A percentile compares a stretch with the other conserved stretches of the same genome.
phyloP scores from a whole-genome alignment of 1,139 yeast genomes.

The Zygoascus sp. region DNA sequence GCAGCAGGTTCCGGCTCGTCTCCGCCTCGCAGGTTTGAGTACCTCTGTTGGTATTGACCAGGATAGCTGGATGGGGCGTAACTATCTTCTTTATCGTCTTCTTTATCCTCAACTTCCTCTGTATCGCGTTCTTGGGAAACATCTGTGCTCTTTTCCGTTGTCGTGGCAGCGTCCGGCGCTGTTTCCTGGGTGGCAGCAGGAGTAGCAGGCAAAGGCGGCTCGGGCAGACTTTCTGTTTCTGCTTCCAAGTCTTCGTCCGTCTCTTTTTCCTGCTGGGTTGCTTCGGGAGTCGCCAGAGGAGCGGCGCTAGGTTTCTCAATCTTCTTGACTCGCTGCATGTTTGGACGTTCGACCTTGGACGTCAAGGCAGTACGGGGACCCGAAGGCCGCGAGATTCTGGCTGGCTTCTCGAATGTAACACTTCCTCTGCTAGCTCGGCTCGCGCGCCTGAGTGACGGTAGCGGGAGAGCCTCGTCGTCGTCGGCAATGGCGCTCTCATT shows the following conservation, averaged over 20 bases:
- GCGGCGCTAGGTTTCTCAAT: background rate
- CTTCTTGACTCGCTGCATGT: background rate
- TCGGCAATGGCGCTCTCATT: conserved; percentile 8
- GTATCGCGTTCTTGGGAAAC: background rate
- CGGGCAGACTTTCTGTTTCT: background rate
- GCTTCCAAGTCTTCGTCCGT: background rate
- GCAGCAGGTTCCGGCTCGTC: background rate
- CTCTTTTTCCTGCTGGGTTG: background rate
- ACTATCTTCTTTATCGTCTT: background rate
- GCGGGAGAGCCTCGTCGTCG: conserved; percentile 1
- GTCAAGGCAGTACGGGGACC: background rate
- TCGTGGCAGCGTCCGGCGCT: too few relatives aligned
- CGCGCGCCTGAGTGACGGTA: background rate
- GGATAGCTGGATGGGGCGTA: background rate
- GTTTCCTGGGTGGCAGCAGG: background rate
- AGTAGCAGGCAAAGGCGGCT: background rate
- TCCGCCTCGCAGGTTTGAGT: background rate
- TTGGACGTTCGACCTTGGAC: background rate
- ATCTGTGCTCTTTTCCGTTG: too few relatives aligned
- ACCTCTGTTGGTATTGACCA: conserved; percentile 1
- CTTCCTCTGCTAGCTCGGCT: background rate
- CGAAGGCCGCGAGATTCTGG: background rate
- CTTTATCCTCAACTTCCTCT: background rate
- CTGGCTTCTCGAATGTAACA: background rate
- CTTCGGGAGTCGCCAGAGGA: background rate